These are phyloP conservation scores for Lophium mytilinum DNA, from an alignment of 495 filamentous ascomycete species.

Conservation along the genomic window DNA sequence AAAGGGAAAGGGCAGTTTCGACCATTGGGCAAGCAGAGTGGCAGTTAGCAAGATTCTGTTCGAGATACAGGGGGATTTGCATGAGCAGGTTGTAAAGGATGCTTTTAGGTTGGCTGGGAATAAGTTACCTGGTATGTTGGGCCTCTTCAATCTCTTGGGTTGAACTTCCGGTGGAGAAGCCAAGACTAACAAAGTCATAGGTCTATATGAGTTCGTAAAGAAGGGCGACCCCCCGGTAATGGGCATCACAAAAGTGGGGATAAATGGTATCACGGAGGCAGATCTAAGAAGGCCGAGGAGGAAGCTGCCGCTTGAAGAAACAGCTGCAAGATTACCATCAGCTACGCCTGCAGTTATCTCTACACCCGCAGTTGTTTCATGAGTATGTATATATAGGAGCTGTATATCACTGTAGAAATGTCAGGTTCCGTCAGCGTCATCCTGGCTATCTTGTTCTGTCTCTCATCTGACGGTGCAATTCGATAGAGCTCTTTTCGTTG, in stretches of 20 bases:
- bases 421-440: no score
- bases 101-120: conserved; percentile 89
- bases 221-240: conserved; percentile 88
- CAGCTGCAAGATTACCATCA: conserved; percentile 10
- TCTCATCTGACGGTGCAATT: no score
- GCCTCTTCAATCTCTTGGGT: background rate
- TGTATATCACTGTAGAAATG: no score
- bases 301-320: conserved; percentile 43
- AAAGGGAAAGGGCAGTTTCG: conserved; percentile 95
- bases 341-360: background rate
- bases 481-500: no score
- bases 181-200: conserved; percentile 38
- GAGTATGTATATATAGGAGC: no score
- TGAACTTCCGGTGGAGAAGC: background rate
- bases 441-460: no score
- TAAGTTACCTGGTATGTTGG: conserved; percentile 81
- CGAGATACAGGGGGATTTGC: conserved; percentile 81
- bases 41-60: conserved; percentile 83
- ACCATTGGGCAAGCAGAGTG: conserved; percentile 87
- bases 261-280: conserved; percentile 66
- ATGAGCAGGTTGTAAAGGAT: conserved; percentile 91
- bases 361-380: background rate
- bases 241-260: conserved; percentile 79
- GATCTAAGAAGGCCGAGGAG: conserved; percentile 68
- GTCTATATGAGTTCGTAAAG: conserved; percentile 86